Evolutionary conservation across 2,329 filamentous ascomycete species (phyloP).

Genomic region (Pseudonectria foliicola): DNA sequence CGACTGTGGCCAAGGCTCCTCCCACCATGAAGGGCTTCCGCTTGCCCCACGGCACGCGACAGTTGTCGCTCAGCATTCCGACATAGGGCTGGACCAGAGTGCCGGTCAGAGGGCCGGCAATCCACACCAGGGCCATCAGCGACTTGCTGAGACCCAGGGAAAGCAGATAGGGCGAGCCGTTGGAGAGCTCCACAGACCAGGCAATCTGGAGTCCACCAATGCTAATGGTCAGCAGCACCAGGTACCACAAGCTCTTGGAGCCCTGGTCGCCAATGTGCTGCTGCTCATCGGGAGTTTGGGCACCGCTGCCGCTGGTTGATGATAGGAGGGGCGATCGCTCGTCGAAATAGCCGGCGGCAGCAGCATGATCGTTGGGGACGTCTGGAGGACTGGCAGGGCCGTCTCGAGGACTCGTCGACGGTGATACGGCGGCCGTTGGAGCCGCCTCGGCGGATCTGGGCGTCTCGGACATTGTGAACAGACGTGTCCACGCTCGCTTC

Average conservation of each 20-base stretch:
- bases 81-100: conserved; percentile 77
- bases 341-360: conserved; percentile 10
- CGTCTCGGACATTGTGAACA: no score
- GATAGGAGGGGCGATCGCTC: conserved; percentile 27
- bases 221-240: conserved; percentile 77
- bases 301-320: conserved; percentile 5
- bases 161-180: conserved; percentile 78
- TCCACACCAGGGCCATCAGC: conserved; percentile 77
- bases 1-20: conserved; percentile 59
- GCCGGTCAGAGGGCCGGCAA: conserved; percentile 72
- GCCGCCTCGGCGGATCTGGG: no score
- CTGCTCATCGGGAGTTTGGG: conserved; percentile 2
- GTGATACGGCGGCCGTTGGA: not conserved
- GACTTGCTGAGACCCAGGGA: conserved; percentile 79
- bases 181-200: conserved; percentile 91
- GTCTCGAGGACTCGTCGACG: conserved; percentile 6
- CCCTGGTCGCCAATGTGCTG: conserved; percentile 37
- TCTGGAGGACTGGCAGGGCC: conserved; percentile 3
- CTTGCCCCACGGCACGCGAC: conserved; percentile 66
- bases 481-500: no score
- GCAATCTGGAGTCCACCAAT: conserved; percentile 88
- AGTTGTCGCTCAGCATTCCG: conserved; percentile 74
- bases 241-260: conserved; percentile 77
- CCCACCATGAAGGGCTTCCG: conserved; percentile 75
- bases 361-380: conserved; percentile 12